Evolutionary conservation across 768 basidiomycete species (phyloP).

Genomic region (Galerina marginata): DNA sequence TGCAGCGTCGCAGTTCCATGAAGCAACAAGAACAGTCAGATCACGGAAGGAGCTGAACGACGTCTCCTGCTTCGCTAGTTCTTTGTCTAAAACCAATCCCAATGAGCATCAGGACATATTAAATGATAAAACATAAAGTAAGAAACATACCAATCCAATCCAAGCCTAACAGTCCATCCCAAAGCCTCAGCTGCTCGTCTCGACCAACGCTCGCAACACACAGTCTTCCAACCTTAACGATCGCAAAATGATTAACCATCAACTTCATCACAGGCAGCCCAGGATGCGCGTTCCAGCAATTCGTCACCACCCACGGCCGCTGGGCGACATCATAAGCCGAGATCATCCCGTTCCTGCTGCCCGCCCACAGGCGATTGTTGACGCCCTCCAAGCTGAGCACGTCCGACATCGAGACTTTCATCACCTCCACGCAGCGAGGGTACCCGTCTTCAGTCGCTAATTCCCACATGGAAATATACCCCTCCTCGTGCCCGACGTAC

Average conservation of each 20-base stretch:
- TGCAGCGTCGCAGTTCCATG: slow-evolving; percentile 94
- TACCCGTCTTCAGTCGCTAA: slow-evolving; percentile 56
- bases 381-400: slow-evolving; percentile 87
- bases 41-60: slow-evolving; percentile 82
- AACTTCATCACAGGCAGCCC: slow-evolving; percentile 68
- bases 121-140: background rate
- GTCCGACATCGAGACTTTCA: slow-evolving; percentile 83
- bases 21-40: slow-evolving; percentile 77
- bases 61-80: slow-evolving; percentile 74
- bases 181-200: slow-evolving; percentile 76
- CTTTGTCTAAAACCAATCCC: slow-evolving; percentile 57
- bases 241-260: slow-evolving; percentile 73
- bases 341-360: slow-evolving; percentile 82
- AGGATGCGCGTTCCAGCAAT: slow-evolving; percentile 85
- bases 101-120: background rate
- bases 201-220: slow-evolving; percentile 77
- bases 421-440: slow-evolving; percentile 72
- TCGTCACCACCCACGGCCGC: slow-evolving; percentile 86
- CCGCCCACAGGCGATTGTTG: slow-evolving; percentile 85
- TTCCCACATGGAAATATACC: slow-evolving; percentile 85
- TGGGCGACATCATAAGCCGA: slow-evolving; percentile 76
- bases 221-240: slow-evolving; percentile 70
- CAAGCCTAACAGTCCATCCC: slow-evolving; percentile 87
- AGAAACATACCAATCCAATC: slow-evolving; percentile 84
- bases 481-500: slow-evolving; percentile 92